These are phyloP conservation scores for Monosporozyma solicola DNA, from an alignment of 805 yeast genomes.

Conservation along the genomic window DNA sequence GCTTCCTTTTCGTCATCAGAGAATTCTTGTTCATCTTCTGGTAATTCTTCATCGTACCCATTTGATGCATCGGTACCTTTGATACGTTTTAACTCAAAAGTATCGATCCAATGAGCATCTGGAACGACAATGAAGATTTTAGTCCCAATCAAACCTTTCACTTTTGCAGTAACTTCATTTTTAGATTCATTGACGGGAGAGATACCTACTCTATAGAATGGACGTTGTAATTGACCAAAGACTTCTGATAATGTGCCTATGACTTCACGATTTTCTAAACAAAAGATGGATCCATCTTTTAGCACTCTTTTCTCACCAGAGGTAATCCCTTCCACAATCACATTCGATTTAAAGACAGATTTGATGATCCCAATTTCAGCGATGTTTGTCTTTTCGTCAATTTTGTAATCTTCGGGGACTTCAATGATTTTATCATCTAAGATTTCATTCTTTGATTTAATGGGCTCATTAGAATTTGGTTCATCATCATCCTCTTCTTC, in stretches of 20 bases:
- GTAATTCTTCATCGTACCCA: conserved; percentile 87
- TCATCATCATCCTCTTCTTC: conserved; percentile 35
- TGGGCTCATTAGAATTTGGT: conserved; percentile 50
- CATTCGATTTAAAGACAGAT: conserved; percentile 61
- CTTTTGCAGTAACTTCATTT: conserved; percentile 7
- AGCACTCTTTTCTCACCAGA: conserved; percentile 83
- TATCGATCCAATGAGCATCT: conserved; percentile 67
- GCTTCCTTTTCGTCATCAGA: conserved; percentile 91
- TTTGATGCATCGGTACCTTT: conserved; percentile 95
- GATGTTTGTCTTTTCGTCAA: conserved; percentile 54
- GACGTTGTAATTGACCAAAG: conserved; percentile 78
- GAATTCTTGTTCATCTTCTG: conserved; percentile 88
- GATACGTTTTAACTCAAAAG: conserved; percentile 55
- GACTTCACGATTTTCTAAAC: conserved; percentile 60
- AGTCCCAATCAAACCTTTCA: conserved; percentile 39
- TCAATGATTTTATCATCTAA: conserved; percentile 56
- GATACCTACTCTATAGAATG: conserved; percentile 71
- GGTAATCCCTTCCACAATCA: conserved; percentile 57
- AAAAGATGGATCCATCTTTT: conserved; percentile 71
- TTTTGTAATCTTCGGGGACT: conserved; percentile 56
- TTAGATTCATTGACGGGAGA: conserved; percentile 7
- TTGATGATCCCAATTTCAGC: conserved; percentile 63
- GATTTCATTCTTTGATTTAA: conserved; percentile 69
- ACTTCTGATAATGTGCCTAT: conserved; percentile 80
- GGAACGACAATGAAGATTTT: conserved; percentile 72